Percentiles rank a stretch among this genome's conserved stretches.
Conservation (phyloP, 768 basidiomycete species). For the Mycena chlorophos region DNA sequence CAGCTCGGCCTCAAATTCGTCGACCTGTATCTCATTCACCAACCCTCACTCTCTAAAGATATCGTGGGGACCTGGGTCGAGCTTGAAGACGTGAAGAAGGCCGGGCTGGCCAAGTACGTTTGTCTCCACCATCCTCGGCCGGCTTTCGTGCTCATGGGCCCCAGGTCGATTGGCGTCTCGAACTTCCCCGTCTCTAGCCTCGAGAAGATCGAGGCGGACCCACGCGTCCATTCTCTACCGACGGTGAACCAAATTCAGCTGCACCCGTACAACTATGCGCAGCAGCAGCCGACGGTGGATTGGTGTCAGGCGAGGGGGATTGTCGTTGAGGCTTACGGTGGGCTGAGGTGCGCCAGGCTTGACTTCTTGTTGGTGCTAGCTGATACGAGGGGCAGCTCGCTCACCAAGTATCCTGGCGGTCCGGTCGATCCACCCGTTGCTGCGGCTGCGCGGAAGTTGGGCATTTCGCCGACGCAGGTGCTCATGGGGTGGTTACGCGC, state of each 20-base stretch:
- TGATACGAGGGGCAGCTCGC: slow-evolving; percentile 29
- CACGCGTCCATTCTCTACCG: slow-evolving; percentile 40
- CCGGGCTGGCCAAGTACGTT: slow-evolving; percentile 26
- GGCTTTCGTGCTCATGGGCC: background rate
- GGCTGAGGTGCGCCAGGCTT: slow-evolving; percentile 37
- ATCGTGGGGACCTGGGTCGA: slow-evolving; percentile 37
- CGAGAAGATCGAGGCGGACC: slow-evolving; percentile 38
- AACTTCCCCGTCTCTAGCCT: slow-evolving; percentile 38
- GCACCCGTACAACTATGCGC: slow-evolving; percentile 52
- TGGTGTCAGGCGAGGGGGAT: slow-evolving; percentile 44
- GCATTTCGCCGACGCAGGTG: slow-evolving; percentile 49
- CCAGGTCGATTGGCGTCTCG: slow-evolving; percentile 59
- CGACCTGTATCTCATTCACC: slow-evolving; percentile 55
- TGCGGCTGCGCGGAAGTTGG: slow-evolving; percentile 39
- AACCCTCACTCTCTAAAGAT: slow-evolving; percentile 29
- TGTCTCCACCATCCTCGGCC: background rate
- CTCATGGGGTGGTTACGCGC: slow-evolving; percentile 49
- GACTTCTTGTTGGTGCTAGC: background rate
- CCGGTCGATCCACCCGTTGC: slow-evolving; percentile 47
- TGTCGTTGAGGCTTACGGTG: slow-evolving; percentile 50
- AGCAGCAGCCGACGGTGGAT: slow-evolving; percentile 41
- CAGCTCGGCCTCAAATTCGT: slow-evolving; percentile 48
- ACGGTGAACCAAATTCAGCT: slow-evolving; percentile 41
- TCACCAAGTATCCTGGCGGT: slow-evolving; percentile 44
- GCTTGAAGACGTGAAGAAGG: slow-evolving; percentile 41